These are phyloP conservation scores for Colletotrichum gigasporum DNA, from an alignment of 2,329 filamentous ascomycete genomes.

Conservation along the genomic window DNA sequence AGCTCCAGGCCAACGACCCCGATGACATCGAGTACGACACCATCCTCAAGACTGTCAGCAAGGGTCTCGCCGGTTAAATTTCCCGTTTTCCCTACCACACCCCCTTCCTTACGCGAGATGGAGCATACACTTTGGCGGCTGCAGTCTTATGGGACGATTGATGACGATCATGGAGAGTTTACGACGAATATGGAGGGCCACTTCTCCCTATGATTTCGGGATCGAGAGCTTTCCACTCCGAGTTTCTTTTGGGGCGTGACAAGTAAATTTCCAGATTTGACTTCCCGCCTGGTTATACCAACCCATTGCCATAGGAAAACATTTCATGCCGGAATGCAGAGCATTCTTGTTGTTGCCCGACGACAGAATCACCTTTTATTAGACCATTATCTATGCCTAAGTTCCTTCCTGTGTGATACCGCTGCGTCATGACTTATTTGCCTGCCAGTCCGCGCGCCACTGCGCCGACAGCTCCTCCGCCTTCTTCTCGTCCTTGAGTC, in stretches of 20 bases:
- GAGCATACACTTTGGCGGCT: constrained; percentile 34
- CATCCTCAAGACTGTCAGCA: constrained; percentile 74
- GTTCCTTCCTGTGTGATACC: not conserved
- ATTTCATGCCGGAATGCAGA: constrained; percentile 41
- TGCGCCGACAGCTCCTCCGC: constrained; percentile 71
- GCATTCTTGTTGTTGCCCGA: constrained; percentile 36
- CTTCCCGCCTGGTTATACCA: constrained; percentile 44
- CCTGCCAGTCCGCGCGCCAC: constrained; percentile 79
- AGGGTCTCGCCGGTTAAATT: constrained; percentile 63
- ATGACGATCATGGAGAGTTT: constrained; percentile 39
- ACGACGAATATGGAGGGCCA: constrained; percentile 33
- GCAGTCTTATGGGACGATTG: constrained; percentile 35
- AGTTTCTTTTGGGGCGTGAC: constrained; percentile 40
- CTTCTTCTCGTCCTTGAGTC: constrained; percentile 75
- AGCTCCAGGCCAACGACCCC: constrained; percentile 85
- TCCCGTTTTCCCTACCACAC: not conserved
- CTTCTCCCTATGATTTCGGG: constrained; percentile 31
- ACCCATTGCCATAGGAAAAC: constrained; percentile 38
- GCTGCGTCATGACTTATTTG: constrained; percentile 43
- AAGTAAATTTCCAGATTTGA: constrained; percentile 43
- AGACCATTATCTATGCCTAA: constrained; percentile 22
- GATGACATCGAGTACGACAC: constrained; percentile 84
- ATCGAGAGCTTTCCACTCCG: constrained; percentile 24
- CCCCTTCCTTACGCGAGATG: constrained; percentile 30
- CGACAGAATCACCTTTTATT: constrained; percentile 30